Conservation (phyloP, 164 flowering plant species). For the Houttuynia cordata region DNA sequence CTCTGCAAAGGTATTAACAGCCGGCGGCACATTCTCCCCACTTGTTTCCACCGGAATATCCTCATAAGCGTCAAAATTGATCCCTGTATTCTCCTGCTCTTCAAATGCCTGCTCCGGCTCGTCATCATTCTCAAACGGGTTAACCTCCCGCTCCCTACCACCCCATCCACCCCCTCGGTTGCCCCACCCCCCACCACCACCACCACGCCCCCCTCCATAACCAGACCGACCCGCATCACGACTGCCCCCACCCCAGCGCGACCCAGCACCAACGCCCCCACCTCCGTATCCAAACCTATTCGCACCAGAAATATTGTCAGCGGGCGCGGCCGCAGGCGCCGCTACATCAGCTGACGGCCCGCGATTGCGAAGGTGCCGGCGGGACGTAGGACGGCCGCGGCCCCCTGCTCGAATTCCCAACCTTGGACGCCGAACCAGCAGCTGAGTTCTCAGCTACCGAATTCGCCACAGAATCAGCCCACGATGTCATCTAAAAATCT, state of each 20-base stretch:
- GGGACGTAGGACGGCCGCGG: constrained; percentile 63
- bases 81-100: constrained; percentile 46
- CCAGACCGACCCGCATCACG: constrained; percentile 13
- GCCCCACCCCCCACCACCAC: constrained; percentile 30
- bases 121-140: constrained; percentile 48
- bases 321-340: constrained; percentile 13
- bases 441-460: constrained; percentile 42
- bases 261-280: constrained; percentile 10
- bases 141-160: constrained; percentile 45
- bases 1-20: constrained; percentile 63
- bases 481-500: constrained; percentile 24
- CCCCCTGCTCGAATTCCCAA: too few species aligned
- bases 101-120: constrained; percentile 19
- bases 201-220: constrained; percentile 13
- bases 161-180: constrained; percentile 37
- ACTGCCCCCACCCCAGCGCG: constrained; percentile 19
- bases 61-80: constrained; percentile 74
- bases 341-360: constrained; percentile 30
- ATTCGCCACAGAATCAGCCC: constrained; percentile 51
- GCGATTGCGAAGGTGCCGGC: constrained; percentile 62
- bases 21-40: constrained; percentile 62
- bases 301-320: constrained; percentile 8
- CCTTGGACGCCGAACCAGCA: constrained; percentile 23
- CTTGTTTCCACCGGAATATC: constrained; percentile 79
- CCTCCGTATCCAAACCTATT: constrained; percentile 15